A percentile compares a stretch with the other conserved stretches of the same genome.
These are phyloP conservation scores for Argentina anserina DNA, from an alignment of 306 rosid genomes.

Conservation along the genomic window DNA sequence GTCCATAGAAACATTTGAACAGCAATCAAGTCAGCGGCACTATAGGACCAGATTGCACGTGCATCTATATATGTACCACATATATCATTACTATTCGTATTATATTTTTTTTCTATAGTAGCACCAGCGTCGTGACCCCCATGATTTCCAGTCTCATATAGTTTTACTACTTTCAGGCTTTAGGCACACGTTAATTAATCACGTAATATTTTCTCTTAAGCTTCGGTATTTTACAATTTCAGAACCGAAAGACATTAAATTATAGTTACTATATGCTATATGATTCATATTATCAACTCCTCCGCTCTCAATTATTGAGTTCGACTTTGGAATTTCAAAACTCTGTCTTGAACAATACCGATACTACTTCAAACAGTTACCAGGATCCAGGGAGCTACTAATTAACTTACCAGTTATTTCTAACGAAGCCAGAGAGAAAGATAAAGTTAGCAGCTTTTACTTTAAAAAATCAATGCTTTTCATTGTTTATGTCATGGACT, in stretches of 20 bases:
- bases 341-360: background rate
- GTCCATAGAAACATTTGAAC: conserved; percentile 33
- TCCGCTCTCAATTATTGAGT: background rate
- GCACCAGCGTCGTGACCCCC: conserved; percentile 1
- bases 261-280: background rate
- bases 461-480: conserved; percentile 62
- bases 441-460: conserved; percentile 45
- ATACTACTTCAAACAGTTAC: conserved; percentile 5
- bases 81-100: too few relatives aligned
- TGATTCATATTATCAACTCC: background rate
- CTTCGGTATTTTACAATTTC: too few relatives aligned
- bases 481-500: conserved; percentile 40
- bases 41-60: conserved; percentile 35
- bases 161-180: background rate
- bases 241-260: background rate
- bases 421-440: conserved; percentile 2
- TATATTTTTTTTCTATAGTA: background rate
- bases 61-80: conserved; percentile 27
- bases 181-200: conserved; percentile 10
- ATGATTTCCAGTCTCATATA: background rate
- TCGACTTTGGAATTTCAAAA: too few relatives aligned
- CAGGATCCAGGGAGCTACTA: conserved; percentile 1
- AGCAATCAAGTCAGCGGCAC: conserved; percentile 33
- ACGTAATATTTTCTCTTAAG: background rate
- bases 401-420: background rate